These are phyloP conservation scores for Glycine tomentella DNA, from an alignment of 306 rosid species.

Conservation along the genomic window DNA sequence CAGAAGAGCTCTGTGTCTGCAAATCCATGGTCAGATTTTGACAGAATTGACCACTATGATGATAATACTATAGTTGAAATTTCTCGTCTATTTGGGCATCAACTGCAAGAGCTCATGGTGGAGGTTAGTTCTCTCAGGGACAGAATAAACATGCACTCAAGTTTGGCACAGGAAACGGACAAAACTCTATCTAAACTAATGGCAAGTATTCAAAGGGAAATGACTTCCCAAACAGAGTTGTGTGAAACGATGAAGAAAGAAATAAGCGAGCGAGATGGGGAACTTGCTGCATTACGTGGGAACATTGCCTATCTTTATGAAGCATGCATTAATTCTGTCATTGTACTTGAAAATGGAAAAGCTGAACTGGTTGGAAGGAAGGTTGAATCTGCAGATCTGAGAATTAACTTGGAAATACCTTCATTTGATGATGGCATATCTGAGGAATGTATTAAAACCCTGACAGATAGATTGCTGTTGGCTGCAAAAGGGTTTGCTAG, in stretches of 20 bases:
- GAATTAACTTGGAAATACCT: slow-evolving; percentile 39
- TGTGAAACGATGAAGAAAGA: slow-evolving; percentile 67
- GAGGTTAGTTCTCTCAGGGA: slow-evolving; percentile 66
- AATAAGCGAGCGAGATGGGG: slow-evolving; percentile 64
- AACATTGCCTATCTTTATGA: slow-evolving; percentile 66
- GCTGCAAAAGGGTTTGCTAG: slow-evolving; percentile 71
- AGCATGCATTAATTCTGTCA: slow-evolving; percentile 64
- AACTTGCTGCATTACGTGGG: slow-evolving; percentile 63
- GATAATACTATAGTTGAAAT: slow-evolving; percentile 55
- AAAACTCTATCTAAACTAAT: slow-evolving; percentile 57
- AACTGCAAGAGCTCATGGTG: slow-evolving; percentile 62
- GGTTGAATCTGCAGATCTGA: slow-evolving; percentile 47
- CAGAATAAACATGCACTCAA: slow-evolving; percentile 60
- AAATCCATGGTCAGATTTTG: slow-evolving; percentile 64
- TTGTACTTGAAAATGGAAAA: slow-evolving; percentile 67
- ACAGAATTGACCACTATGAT: slow-evolving; percentile 50
- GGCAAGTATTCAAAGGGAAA: slow-evolving; percentile 59
- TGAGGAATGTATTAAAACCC: slow-evolving; percentile 65
- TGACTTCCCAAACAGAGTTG: slow-evolving; percentile 68
- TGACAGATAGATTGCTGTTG: slow-evolving; percentile 68
- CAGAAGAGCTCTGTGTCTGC: slow-evolving; percentile 56
- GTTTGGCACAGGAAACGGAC: slow-evolving; percentile 62
- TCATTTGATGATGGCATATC: slow-evolving; percentile 49
- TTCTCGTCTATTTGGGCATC: slow-evolving; percentile 55
- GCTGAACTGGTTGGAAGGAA: slow-evolving; percentile 69